These are phyloP conservation scores for Cryptosporidium ryanae DNA, from an alignment of 169 alveolate species.

Conservation along the genomic window DNA sequence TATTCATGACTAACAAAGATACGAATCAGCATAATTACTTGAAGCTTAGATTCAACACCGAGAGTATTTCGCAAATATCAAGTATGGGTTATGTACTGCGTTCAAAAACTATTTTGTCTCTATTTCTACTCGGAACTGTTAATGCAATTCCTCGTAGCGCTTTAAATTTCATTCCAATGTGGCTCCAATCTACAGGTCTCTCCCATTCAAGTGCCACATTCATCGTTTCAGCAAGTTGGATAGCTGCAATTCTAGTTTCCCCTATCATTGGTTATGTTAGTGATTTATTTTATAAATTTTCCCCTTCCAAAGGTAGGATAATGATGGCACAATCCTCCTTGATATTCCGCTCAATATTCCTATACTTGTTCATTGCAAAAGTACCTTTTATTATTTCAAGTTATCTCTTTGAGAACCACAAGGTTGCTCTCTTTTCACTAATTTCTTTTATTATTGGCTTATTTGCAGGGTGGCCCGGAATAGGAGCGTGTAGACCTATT, in stretches of 20 bases:
- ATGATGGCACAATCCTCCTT: conserved; percentile 65
- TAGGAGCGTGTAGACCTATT: conserved; percentile 66
- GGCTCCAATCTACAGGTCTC: conserved; percentile 63
- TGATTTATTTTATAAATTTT: conserved; percentile 33
- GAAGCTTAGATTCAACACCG: not conserved
- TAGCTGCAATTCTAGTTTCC: conserved; percentile 49
- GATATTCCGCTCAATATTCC: conserved; percentile 32
- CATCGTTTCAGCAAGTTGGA: conserved; percentile 67
- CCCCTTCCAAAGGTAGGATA: conserved; percentile 63
- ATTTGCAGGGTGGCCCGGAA: conserved; percentile 72
- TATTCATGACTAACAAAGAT: not conserved
- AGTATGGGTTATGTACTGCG: conserved; percentile 29
- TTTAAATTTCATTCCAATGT: conserved; percentile 54
- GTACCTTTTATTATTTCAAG: conserved; percentile 24
- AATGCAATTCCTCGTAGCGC: conserved; percentile 71
- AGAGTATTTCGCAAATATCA: conserved; percentile 2
- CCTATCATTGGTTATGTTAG: conserved; percentile 64
- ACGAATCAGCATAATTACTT: not conserved
- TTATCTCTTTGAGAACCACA: not conserved
- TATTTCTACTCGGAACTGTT: conserved; percentile 59
- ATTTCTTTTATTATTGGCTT: conserved; percentile 51
- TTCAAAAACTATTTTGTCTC: conserved; percentile 18
- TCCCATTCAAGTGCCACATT: conserved; percentile 49
- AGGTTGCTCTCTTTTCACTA: conserved; percentile 4
- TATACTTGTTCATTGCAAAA: conserved; percentile 12